Base-by-base conservation (phyloP, 2,329 filamentous ascomycete species). In the Ceratocystis ficicola region DNA sequence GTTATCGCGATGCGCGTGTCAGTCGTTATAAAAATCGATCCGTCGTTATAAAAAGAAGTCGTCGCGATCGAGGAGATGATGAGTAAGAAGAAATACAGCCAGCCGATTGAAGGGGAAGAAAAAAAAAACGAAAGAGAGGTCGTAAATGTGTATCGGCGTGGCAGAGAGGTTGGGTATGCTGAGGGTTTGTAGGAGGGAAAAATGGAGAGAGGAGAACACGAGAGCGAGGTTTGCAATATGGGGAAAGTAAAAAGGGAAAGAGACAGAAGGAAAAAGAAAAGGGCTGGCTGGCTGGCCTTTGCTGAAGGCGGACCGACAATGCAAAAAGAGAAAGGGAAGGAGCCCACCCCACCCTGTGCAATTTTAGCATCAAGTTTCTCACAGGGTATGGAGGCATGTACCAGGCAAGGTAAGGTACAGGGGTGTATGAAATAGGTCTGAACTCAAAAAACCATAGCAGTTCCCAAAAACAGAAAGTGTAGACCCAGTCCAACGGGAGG, bases 171-270 rank as follows among this genome's bases (percentile, higher is more conserved):
- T 60, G 44, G 62, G 44, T 59, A 28, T 44, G 55, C 22, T 28
- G 52, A 62, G 64, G 36, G 66, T 62, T 59, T 67, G 66, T 62
- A 65, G 50, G 63, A 67, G 63, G 63, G 60, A 65, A 67, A 63
- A 64, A 65, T 63, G 28, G 25, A 59, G 44, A 64, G 64, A 25
- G 25, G 30, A 62, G 22, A 46, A 28, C 48, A 60, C 41, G 68
- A 50, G 69, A 71, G 71, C 69, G 68, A 66, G 65, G 68, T 50
- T 65, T 48, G 44, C 65, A 67, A 69, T 69, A 69, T 44, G 60
- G 25, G 48, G 46, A 48, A 59, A 59, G 57, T 60, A 65, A 65
- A 64, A 64, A 68, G 46, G 46, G 64, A 61, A 61, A 41, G 36
- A 41, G 36, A 41, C 36, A 41, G 36, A 41, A 41, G 36, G 36